Evolutionary conservation across 352 stramenopile species (phyloP).

Genomic region (Phytophthora crassamura): DNA sequence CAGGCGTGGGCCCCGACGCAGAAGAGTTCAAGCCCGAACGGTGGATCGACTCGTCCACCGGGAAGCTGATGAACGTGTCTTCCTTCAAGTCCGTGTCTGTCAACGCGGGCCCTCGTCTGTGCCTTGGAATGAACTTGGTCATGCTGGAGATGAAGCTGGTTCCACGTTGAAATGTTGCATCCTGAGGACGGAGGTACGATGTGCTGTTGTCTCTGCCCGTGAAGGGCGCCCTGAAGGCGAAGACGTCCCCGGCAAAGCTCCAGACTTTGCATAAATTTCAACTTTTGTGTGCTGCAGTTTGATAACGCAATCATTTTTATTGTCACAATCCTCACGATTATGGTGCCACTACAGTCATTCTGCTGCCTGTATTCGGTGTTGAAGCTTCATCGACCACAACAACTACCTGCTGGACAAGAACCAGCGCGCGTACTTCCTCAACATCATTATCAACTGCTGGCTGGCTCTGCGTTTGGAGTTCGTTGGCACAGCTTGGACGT

Average conservation of each 20-base stretch:
- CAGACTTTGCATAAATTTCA: too few species aligned
- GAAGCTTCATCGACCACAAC: too few species aligned
- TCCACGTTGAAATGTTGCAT: constrained; percentile 41
- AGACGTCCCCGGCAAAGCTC: too few species aligned
- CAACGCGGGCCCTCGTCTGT: constrained; percentile 63
- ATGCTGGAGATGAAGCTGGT: constrained; percentile 86
- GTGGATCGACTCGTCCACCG: constrained; percentile 47
- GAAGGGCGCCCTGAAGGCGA: constrained; percentile 26
- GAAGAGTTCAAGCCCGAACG: constrained; percentile 56
- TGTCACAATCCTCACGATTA: too few species aligned
- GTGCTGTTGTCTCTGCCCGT: constrained; percentile 52
- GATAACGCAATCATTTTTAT: too few species aligned
- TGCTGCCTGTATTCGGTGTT: too few species aligned
- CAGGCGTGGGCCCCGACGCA: constrained; percentile 56
- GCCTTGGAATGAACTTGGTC: constrained; percentile 66
- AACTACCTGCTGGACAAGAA: constrained; percentile 66
- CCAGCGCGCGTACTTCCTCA: constrained; percentile 84
- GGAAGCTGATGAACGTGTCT: constrained; percentile 34
- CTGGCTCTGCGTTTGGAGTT: constrained; percentile 23
- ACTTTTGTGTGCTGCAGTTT: too few species aligned
- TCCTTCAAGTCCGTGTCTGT: constrained; percentile 71
- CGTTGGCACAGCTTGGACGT: constrained; percentile 27
- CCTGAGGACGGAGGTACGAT: constrained; percentile 44
- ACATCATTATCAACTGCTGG: constrained; percentile 81
- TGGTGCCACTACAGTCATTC: too few species aligned